Base-by-base conservation (phyloP, 306 rosid genomes). In the Prunus mongolica region DNA sequence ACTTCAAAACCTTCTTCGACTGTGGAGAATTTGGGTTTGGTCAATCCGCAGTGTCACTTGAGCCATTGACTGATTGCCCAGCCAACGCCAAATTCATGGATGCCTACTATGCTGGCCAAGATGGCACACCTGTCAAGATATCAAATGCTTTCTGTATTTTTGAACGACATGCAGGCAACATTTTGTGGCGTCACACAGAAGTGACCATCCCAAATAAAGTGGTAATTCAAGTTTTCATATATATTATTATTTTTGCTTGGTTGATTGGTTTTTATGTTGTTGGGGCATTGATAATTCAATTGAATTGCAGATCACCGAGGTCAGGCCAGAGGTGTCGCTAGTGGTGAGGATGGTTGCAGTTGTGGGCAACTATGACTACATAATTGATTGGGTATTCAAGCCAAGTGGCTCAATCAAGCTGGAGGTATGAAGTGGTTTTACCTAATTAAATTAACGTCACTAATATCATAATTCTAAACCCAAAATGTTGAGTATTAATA, bases 101-200 rank as follows among this genome's bases (percentile, higher is more conserved):
- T 13, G 88, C 86, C 60, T 84, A 85, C 28, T 82, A 78, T 65
- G 84, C 87, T 1, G 76, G 9, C 4, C 56, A 64, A 12, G 86
- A 87, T 74, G 91, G 91, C 3, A 56, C 55, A 0, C 93, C 93
- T 34, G 87, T 88, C 3, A 62, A 84, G 45, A 84, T 82, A 62
- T 0, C 85, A 0, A 87, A 91, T 61, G 87, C 92, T 1, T 63
- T 86, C 11, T 87, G 93, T 28, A 73, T 91, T 6, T 91, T 89
- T 20, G 92, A 89, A 45, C 81, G 56, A 14, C 41, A 81, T 47
- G 84, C 86, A 3, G 90, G 92, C 12, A 78, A 85, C 65, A 81
- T 91, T 74, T 76, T 83, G 89, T 90, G 96, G 96, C 93, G 91
- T 34, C 91, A 88, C 80, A 78, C 93, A 5, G 96, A 88, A 70